Percentiles rank a stretch among this genome's conserved stretches.
Conservation (phyloP, 2,329 filamentous ascomycete genomes). For the Didymella glomerata region DNA sequence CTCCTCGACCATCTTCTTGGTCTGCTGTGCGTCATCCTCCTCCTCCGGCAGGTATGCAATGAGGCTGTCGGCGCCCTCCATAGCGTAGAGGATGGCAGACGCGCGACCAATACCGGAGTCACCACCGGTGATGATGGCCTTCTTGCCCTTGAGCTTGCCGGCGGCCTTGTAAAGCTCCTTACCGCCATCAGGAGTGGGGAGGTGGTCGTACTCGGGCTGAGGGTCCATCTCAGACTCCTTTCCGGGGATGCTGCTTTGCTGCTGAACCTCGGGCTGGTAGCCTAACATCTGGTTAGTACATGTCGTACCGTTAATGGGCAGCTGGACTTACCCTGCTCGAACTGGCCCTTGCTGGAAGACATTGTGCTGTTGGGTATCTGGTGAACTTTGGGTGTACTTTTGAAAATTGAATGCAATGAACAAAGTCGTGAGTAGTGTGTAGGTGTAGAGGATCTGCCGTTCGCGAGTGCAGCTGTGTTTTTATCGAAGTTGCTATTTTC, state of each 20-base stretch:
- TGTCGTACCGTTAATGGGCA: not conserved
- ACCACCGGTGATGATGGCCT: slow-evolving; percentile 81
- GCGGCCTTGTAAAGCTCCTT: slow-evolving; percentile 77
- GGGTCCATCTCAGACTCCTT: slow-evolving; percentile 65
- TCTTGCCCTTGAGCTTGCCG: slow-evolving; percentile 77
- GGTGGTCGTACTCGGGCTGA: slow-evolving; percentile 68
- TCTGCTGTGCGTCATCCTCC: slow-evolving; percentile 77
- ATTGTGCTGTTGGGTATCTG: slow-evolving; percentile 57
- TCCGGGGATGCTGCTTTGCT: slow-evolving; percentile 61
- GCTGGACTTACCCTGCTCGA: slow-evolving; percentile 44
- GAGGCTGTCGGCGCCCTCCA: slow-evolving; percentile 78
- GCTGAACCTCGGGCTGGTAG: slow-evolving; percentile 58
- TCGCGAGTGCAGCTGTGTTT: slow-evolving; percentile 18
- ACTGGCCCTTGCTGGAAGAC: slow-evolving; percentile 46
- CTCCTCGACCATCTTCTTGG: slow-evolving; percentile 73
- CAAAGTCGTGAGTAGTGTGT: not conserved
- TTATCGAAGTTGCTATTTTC: slow-evolving; percentile 29
- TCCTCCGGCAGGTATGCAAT: slow-evolving; percentile 80
- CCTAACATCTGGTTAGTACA: slow-evolving; percentile 44
- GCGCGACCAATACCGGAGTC: slow-evolving; percentile 82
- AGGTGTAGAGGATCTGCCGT: not conserved
- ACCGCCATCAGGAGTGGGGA: slow-evolving; percentile 73
- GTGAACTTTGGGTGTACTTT: not conserved
- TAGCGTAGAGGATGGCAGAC: slow-evolving; percentile 77
- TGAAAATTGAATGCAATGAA: no score